phyloP scores from a whole-genome alignment of 2,329 filamentous ascomycete species.

The Metarhizium guizhouense region DNA sequence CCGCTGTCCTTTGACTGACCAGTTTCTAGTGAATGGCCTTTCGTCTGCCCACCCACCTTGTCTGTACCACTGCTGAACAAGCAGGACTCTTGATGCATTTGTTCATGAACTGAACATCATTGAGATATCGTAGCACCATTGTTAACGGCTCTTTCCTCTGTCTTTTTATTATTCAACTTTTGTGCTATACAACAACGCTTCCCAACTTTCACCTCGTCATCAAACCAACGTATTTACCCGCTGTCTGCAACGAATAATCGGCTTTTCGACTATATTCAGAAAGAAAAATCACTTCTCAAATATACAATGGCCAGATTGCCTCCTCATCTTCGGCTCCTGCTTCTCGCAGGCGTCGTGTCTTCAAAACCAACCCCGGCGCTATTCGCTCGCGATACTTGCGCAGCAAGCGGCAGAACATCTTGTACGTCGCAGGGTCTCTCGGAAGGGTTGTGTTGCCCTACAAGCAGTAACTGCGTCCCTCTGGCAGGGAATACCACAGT shows the following conservation, averaged over 20 bases:
- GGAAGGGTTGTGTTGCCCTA: conserved; percentile 57
- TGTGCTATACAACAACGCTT: neutral
- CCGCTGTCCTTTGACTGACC: neutral
- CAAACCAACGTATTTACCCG: too few relatives aligned
- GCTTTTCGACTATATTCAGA: too few relatives aligned
- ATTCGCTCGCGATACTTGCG: conserved; percentile 39
- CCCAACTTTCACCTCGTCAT: neutral
- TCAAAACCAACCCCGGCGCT: conserved; percentile 25
- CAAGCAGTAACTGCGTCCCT: conserved; percentile 43
- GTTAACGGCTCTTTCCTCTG: too few relatives aligned
- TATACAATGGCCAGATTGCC: conserved; percentile 1
- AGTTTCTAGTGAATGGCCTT: neutral
- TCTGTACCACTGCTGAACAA: neutral
- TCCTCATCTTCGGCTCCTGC: conserved; percentile 8
- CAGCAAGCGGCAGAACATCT: conserved; percentile 36
- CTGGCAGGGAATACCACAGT: conserved; percentile 58
- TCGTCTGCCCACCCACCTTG: neutral
- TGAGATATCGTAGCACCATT: neutral
- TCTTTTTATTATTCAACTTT: too few relatives aligned
- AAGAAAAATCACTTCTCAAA: too few relatives aligned
- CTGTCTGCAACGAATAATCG: too few relatives aligned
- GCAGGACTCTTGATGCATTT: neutral
- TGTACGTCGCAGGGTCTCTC: conserved; percentile 48
- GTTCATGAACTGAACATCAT: neutral
- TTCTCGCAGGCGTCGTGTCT: conserved; percentile 2